Conservation (phyloP, 768 basidiomycete species). For the Amanita pallidorosea region DNA sequence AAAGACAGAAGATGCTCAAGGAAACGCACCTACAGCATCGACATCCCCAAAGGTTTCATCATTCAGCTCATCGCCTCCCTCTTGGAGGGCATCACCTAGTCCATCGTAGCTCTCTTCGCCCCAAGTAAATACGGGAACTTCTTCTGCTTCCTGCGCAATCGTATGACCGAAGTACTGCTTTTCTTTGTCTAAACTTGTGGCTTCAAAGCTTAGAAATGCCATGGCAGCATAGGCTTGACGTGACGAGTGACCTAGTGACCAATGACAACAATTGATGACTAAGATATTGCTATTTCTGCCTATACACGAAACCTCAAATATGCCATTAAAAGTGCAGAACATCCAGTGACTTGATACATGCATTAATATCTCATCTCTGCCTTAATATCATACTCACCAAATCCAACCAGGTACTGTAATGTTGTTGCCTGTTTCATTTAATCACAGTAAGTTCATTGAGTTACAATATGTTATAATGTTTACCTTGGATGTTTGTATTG, state of each 20-base stretch:
- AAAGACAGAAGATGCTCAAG: background rate
- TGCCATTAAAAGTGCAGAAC: conserved; percentile 79
- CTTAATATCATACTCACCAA: conserved; percentile 40
- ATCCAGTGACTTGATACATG: conserved; percentile 57
- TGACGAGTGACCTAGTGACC: no score
- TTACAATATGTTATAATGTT: conserved; percentile 3
- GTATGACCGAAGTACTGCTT: conserved; percentile 42
- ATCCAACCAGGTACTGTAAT: conserved; percentile 79
- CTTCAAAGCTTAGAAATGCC: conserved; percentile 80
- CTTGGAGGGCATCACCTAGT: conserved; percentile 77
- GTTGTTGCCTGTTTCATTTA: conserved; percentile 53
- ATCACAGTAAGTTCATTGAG: background rate
- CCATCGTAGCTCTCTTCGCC: conserved; percentile 87
- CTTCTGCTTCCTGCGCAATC: conserved; percentile 49
- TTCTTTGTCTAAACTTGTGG: conserved; percentile 52
- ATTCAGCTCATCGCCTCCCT: conserved; percentile 88
- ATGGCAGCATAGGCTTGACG: conserved; percentile 27
- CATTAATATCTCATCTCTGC: conserved; percentile 2
- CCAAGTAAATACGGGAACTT: conserved; percentile 89
- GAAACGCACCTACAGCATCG: conserved; percentile 57
- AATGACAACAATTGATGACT: no score
- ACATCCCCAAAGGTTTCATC: conserved; percentile 89
- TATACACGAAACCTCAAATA: conserved; percentile 64
- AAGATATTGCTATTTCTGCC: no score
- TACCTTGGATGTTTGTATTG: conserved; percentile 81